These are phyloP conservation scores for Talaromyces sp. DNA, from an alignment of 2,329 filamentous ascomycete species.

Conservation along the genomic window DNA sequence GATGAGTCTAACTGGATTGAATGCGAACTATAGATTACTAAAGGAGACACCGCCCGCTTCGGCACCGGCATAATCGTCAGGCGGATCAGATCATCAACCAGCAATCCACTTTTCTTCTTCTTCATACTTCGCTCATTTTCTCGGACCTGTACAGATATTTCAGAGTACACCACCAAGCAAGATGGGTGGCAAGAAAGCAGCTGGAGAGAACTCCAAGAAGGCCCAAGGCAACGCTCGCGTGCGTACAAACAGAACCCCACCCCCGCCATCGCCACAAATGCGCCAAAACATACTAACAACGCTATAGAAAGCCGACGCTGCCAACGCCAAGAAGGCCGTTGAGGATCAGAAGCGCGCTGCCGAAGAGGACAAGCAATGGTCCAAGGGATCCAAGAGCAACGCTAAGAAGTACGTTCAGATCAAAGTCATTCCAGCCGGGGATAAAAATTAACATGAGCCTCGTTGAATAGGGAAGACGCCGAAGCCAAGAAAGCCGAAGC, in stretches of 20 bases:
- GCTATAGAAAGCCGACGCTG: conserved; percentile 80
- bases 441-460: conserved; percentile 2
- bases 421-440: neutral
- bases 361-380: conserved; percentile 76
- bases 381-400: conserved; percentile 79
- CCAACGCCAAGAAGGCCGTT: conserved; percentile 74
- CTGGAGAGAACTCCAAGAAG: conserved; percentile 82
- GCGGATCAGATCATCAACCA: conserved; percentile 26
- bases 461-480: conserved; percentile 70
- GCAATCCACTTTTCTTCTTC: conserved; percentile 17
- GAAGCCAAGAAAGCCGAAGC: conserved; percentile 80
- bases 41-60: conserved; percentile 24
- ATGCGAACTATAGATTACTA: neutral
- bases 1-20: too few species aligned
- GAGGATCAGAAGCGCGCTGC: conserved; percentile 67
- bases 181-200: conserved; percentile 73
- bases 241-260: conserved; percentile 31
- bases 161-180: conserved; percentile 20
- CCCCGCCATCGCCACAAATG: conserved; percentile 26
- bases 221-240: conserved; percentile 74
- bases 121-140: neutral
- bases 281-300: conserved; percentile 16
- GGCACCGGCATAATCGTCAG: conserved; percentile 27
- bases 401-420: conserved; percentile 72
- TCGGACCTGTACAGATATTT: neutral